phyloP scores from a whole-genome alignment of 305 asterid species.

The Fraxinus baroniana region DNA sequence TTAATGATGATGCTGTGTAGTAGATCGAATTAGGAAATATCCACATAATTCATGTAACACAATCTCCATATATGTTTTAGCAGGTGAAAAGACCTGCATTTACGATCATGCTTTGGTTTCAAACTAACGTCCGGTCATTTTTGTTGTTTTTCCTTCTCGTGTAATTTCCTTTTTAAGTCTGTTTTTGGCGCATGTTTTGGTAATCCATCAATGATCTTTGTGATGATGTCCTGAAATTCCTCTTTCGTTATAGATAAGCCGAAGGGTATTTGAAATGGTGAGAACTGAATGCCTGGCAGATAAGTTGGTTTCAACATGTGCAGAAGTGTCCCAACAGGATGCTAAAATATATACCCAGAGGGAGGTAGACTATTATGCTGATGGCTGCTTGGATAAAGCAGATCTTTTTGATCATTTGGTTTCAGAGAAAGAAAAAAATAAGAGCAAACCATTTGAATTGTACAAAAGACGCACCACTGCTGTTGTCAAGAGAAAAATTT shows the following conservation, averaged over 20 bases:
- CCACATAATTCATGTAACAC: slow-evolving; percentile 6
- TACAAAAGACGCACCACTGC: slow-evolving; percentile 86
- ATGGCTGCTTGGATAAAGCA: slow-evolving; percentile 38
- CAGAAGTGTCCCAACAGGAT: slow-evolving; percentile 26
- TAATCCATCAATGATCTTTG: not conserved
- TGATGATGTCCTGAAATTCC: slow-evolving; percentile 15
- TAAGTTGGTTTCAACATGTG: not conserved
- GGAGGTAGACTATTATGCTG: slow-evolving; percentile 37
- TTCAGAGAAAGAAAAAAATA: slow-evolving; percentile 41
- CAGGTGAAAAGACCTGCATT: not conserved
- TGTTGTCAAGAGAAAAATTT: slow-evolving; percentile 59
- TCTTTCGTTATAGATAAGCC: slow-evolving; percentile 62
- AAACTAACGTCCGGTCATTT: slow-evolving; percentile 1
- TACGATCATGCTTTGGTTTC: not conserved
- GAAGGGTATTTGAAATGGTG: slow-evolving; percentile 31
- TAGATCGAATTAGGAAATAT: not conserved
- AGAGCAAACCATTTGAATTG: slow-evolving; percentile 65
- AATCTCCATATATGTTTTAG: not conserved
- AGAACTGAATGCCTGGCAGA: slow-evolving; percentile 23
- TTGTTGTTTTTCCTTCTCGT: not conserved
- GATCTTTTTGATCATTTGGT: slow-evolving; percentile 23
- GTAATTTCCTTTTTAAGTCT: not conserved
- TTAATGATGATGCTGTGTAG: not conserved
- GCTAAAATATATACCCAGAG: slow-evolving; percentile 36
- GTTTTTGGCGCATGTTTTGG: slow-evolving; percentile 6